Conservation (phyloP, 2,329 filamentous ascomycete genomes). For the Tolypocladium ovalisporum region DNA sequence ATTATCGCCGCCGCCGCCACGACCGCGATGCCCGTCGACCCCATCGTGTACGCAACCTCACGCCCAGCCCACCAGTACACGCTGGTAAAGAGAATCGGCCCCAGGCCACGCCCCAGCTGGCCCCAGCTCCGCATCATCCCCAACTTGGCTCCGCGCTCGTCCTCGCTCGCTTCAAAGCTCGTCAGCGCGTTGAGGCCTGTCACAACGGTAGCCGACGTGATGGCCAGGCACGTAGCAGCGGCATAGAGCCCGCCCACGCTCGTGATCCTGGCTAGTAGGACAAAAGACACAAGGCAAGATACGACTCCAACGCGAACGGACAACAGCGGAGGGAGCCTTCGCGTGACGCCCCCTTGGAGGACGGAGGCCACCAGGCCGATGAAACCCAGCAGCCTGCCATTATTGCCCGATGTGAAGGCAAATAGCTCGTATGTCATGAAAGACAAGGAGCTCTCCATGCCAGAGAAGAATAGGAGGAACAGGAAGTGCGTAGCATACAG, state of each 20-base stretch:
- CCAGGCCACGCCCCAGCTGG: constrained; percentile 77
- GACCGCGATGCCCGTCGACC: constrained; percentile 66
- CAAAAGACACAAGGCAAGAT: constrained; percentile 68
- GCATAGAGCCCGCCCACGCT: constrained; percentile 63
- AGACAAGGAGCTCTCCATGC: constrained; percentile 93
- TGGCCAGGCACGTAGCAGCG: constrained; percentile 72
- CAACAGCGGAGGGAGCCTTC: constrained; percentile 69
- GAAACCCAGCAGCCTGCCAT: constrained; percentile 78
- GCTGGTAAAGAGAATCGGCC: constrained; percentile 83
- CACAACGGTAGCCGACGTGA: constrained; percentile 90
- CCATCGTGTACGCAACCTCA: constrained; percentile 72
- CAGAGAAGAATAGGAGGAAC: constrained; percentile 94
- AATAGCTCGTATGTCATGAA: constrained; percentile 98
- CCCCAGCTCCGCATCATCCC: constrained; percentile 74
- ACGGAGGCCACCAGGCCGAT: constrained; percentile 84
- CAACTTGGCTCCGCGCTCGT: constrained; percentile 75
- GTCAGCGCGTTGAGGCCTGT: constrained; percentile 86
- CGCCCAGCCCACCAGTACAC: constrained; percentile 98
- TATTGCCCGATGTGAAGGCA: constrained; percentile 64
- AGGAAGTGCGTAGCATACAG: constrained; percentile 80
- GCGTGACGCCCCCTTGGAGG: constrained; percentile 86
- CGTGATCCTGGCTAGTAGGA: constrained; percentile 61
- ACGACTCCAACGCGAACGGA: constrained; percentile 72
- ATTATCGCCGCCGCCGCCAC: constrained; percentile 64
- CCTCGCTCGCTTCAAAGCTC: constrained; percentile 74